Evolutionary conservation across 2,329 filamentous ascomycete genomes (phyloP).

Genomic region (Alternaria sp.): DNA sequence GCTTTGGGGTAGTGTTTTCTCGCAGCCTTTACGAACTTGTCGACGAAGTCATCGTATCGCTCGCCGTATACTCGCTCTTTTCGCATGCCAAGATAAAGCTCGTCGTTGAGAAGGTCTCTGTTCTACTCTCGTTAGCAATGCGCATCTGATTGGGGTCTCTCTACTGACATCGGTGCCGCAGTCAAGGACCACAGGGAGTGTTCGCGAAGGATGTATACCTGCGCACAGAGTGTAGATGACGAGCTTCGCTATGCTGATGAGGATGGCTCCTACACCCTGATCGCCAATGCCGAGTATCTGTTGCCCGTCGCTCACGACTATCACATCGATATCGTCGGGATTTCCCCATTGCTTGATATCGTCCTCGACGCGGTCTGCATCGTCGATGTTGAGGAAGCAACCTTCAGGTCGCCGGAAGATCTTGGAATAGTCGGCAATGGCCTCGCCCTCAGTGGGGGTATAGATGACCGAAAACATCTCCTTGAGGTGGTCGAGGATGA

Average conservation of each 20-base stretch:
- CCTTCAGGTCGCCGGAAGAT: conserved; percentile 81
- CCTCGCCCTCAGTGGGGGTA: conserved; percentile 87
- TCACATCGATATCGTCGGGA: conserved; percentile 81
- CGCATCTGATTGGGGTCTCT: not conserved
- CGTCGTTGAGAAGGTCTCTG: conserved; percentile 73
- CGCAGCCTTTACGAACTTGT: conserved; percentile 73
- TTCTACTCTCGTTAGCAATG: conserved; percentile 57
- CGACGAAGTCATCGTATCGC: conserved; percentile 78
- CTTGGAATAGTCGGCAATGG: conserved; percentile 82
- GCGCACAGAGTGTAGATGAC: conserved; percentile 83
- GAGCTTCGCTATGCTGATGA: conserved; percentile 85
- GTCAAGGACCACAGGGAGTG: conserved; percentile 81
- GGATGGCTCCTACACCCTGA: conserved; percentile 82
- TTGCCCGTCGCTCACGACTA: conserved; percentile 79
- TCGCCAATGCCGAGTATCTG: conserved; percentile 88
- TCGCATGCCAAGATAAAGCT: conserved; percentile 78
- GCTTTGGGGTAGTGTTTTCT: conserved; percentile 76
- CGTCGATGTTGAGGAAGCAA: conserved; percentile 78
- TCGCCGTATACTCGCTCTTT: conserved; percentile 71
- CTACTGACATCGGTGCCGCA: conserved; percentile 74
- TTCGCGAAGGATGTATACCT: conserved; percentile 81
- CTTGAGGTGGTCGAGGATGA: conserved; percentile 77
- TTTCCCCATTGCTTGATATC: conserved; percentile 72
- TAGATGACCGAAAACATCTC: conserved; percentile 94
- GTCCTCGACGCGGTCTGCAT: conserved; percentile 69